Evolutionary conservation across 2,329 filamentous ascomycete genomes (phyloP).

Genomic region (Sporothrix pallida): DNA sequence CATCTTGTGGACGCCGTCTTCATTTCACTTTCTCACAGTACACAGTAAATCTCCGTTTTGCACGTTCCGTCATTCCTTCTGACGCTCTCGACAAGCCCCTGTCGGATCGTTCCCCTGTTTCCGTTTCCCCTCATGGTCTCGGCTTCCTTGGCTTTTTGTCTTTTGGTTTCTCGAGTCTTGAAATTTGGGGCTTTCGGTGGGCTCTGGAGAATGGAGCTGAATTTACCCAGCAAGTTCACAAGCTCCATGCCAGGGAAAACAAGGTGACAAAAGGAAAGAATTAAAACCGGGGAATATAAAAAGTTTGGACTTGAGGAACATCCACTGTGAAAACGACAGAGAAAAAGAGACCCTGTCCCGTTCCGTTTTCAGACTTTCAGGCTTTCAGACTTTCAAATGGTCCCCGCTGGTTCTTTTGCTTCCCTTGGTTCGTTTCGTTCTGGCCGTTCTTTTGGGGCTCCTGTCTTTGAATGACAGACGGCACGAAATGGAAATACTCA

Average conservation of each 20-base stretch:
- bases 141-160: background rate
- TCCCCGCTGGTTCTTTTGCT: background rate
- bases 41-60: background rate
- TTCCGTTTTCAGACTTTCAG: background rate
- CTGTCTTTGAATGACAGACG: conserved; percentile 5
- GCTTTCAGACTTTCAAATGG: background rate
- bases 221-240: background rate
- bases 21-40: background rate
- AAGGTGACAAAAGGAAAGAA: background rate
- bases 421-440: background rate
- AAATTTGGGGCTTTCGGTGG: background rate
- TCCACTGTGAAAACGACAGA: background rate
- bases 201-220: background rate
- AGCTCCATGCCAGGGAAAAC: background rate
- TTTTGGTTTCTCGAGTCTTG: background rate
- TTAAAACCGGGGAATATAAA: conserved; percentile 9
- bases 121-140: too few species aligned
- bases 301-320: background rate
- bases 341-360: conserved; percentile 3
- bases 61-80: conserved; percentile 5
- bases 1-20: background rate
- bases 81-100: background rate
- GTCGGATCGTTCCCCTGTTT: background rate
- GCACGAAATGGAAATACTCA: conserved; percentile 2
- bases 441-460: too few species aligned